These are phyloP conservation scores for Kockovaella imperatae DNA, from an alignment of 768 basidiomycete species.

Conservation along the genomic window DNA sequence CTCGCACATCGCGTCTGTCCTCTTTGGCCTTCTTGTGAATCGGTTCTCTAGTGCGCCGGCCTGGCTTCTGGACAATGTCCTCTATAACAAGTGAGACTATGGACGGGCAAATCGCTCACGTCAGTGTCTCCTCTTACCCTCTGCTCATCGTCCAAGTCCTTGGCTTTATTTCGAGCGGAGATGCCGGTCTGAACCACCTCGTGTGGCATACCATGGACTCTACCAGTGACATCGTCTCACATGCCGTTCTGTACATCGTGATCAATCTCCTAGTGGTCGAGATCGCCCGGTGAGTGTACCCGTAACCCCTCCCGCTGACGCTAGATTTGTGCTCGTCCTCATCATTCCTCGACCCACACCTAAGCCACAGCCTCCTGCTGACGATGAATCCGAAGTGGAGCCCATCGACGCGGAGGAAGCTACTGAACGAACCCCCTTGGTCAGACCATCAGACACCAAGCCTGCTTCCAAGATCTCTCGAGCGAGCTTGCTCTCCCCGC, in stretches of 20 bases:
- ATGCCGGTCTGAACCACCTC: slow-evolving; percentile 25
- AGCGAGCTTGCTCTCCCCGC: slow-evolving; percentile 8
- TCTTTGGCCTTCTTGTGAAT: slow-evolving; percentile 11
- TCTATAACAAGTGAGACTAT: slow-evolving; percentile 35
- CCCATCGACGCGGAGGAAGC: slow-evolving; percentile 15
- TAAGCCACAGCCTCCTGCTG: background rate
- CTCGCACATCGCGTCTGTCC: slow-evolving; percentile 28
- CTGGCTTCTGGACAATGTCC: slow-evolving; percentile 30
- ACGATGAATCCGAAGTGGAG: slow-evolving; percentile 1
- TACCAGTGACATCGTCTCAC: slow-evolving; percentile 10
- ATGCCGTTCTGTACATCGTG: slow-evolving; percentile 29
- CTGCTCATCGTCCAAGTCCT: slow-evolving; percentile 27
- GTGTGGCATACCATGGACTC: slow-evolving; percentile 35
- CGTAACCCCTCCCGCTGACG: no score
- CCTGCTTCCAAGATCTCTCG: background rate
- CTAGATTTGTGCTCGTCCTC: background rate
- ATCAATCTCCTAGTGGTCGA: slow-evolving; percentile 33
- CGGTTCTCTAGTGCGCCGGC: slow-evolving; percentile 16
- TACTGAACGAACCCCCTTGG: slow-evolving; percentile 35
- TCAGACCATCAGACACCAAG: no score
- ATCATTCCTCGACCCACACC: background rate
- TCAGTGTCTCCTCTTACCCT: slow-evolving; percentile 34
- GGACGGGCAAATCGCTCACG: slow-evolving; percentile 1
- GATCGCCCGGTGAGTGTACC: slow-evolving; percentile 25
- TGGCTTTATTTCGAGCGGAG: slow-evolving; percentile 10